phyloP scores from a whole-genome alignment of 352 stramenopile species.

The Phytophthora melonis region DNA sequence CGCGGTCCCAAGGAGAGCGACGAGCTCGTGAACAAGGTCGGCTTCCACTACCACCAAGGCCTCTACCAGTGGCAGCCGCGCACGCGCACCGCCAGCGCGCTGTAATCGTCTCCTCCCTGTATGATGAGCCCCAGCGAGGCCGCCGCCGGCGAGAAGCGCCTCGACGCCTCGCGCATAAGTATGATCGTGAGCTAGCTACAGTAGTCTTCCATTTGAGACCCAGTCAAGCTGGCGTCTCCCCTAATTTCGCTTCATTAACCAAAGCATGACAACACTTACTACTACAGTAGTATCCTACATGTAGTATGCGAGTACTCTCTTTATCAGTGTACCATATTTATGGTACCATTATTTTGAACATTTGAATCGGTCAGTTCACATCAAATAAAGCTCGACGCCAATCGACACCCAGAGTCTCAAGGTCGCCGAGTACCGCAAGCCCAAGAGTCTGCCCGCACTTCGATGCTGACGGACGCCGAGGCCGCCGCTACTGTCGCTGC shows the following conservation, averaged over 20 bases:
- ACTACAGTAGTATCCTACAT: too few relatives aligned
- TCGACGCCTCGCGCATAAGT: constrained; percentile 24
- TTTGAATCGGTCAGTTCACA: constrained; percentile 14
- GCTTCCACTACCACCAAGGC: constrained; percentile 84
- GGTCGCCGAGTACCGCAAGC: constrained; percentile 31
- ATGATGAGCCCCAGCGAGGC: constrained; percentile 11
- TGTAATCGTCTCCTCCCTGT: constrained; percentile 42
- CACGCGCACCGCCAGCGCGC: constrained; percentile 48
- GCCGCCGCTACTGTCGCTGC: background rate
- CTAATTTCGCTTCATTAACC: constrained; percentile 5
- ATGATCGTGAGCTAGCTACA: constrained; percentile 33
- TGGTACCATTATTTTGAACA: constrained; percentile 16
- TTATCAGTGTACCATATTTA: background rate
- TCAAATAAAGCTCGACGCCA: background rate
- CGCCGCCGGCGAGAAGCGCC: constrained; percentile 8
- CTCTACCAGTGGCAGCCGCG: constrained; percentile 78
- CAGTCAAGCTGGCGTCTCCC: background rate
- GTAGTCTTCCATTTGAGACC: constrained; percentile 9
- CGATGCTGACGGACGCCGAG: constrained; percentile 5
- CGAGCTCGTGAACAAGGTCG: constrained; percentile 68
- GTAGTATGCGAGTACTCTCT: too few relatives aligned
- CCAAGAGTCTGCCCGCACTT: constrained; percentile 28
- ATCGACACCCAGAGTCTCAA: constrained; percentile 13
- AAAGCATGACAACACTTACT: constrained; percentile 3
- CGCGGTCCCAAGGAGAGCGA: constrained; percentile 94